A percentile compares a stretch with the other conserved stretches of the same genome.
Conservation (phyloP, 2,329 filamentous ascomycete species). For the Ramularia endophylla region DNA sequence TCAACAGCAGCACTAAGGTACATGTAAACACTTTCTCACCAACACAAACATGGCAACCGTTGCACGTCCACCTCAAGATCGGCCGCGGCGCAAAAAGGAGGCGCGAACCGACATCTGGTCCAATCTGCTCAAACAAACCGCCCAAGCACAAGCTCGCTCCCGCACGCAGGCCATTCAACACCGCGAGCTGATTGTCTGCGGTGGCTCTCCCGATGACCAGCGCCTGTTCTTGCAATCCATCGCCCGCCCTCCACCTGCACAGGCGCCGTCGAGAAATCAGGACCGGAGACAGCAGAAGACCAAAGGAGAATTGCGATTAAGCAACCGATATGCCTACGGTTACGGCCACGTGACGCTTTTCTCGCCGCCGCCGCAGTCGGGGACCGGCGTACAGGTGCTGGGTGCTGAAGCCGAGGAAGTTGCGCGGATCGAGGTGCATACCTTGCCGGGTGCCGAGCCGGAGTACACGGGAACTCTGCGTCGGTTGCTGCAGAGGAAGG, state of each 20-base stretch:
- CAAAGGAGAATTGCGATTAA: conserved; percentile 28
- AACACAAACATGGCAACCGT: conserved; percentile 14
- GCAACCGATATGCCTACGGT: conserved; percentile 30
- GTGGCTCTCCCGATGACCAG: conserved; percentile 29
- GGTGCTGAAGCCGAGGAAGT: conserved; percentile 30
- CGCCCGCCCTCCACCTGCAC: conserved; percentile 24
- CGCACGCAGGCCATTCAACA: conserved; percentile 27
- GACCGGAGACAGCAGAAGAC: conserved; percentile 17
- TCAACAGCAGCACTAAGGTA: no score
- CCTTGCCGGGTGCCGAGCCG: conserved; percentile 25
- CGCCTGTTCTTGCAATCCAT: conserved; percentile 23
- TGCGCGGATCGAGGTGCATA: conserved; percentile 28
- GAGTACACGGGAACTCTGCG: conserved; percentile 26
- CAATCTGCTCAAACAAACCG: conserved; percentile 29
- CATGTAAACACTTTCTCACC: no score
- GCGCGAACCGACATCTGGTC: conserved; percentile 31
- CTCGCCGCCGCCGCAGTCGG: conserved; percentile 24
- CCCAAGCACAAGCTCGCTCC: conserved; percentile 31
- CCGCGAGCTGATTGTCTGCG: conserved; percentile 27
- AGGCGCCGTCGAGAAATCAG: conserved; percentile 19
- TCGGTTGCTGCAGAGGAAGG: conserved; percentile 17
- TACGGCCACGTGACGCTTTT: conserved; percentile 31
- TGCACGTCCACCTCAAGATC: conserved; percentile 3
- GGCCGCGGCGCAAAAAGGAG: conserved; percentile 20
- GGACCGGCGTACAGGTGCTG: conserved; percentile 21